Base-by-base conservation (phyloP, 768 basidiomycete species). In the Amyloporia xantha region DNA sequence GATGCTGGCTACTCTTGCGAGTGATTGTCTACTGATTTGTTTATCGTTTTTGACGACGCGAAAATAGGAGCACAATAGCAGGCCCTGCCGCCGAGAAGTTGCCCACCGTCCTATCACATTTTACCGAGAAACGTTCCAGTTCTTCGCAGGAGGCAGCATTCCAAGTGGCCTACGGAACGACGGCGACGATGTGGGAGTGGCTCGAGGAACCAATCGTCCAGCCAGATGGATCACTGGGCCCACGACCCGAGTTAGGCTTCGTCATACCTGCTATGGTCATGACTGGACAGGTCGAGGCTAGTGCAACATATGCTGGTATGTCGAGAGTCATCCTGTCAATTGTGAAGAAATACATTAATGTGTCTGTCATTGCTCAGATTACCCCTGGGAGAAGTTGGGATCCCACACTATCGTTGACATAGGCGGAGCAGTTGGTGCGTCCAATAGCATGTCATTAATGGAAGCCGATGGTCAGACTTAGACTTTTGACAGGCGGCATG, bases 391-490 rank as follows among this genome's bases (percentile, higher is more conserved):
- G 3, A 20, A 19, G 9, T 41, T 47, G 5, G 45, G 44, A 24
- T 20, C 30, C 17, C 39, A n/a, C 17, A 51, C 50, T 15, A 41
- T 55, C n/a, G 48, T 55, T 6, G 54, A 55, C 24, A 51, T 50
- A 5, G 54, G 51, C 2, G 54, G 48, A 3, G 54, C 51, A 12
- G 44, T 50, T 17, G 53, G 53, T 54, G 19, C 12, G 49, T 44
- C 20, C n/a, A n/a, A n/a, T n/a, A n/a, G n/a, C n/a, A n/a, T n/a
- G n/a, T n/a, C 15, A n/a, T n/a, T n/a, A n/a, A n/a, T n/a, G n/a
- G 19, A 10, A 6, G 5, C n/a, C 5, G 11, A 5, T 25, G 2
- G 17, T 41, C 15, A 5, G 12, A 12, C 21, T 40, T 19, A 13
- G 17, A 28, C 12, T 10, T 21, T n/a, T 27, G 6, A 11, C 12